A percentile compares a stretch with the other conserved stretches of the same genome.
phyloP scores from a whole-genome alignment of 2,329 filamentous ascomycete species.

The Colletotrichum sp. region DNA sequence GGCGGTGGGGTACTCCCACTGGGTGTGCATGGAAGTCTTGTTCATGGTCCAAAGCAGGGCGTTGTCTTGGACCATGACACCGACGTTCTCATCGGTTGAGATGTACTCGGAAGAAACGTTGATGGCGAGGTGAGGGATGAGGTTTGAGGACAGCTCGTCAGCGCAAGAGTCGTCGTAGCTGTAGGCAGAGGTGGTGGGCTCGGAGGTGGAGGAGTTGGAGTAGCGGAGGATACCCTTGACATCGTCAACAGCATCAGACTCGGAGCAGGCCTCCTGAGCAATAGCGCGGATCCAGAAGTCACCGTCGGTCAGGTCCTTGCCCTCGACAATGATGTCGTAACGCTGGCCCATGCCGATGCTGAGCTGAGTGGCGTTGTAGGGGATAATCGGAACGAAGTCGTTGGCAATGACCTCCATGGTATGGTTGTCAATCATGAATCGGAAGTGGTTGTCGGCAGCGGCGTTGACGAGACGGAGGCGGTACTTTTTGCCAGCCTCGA shows the following conservation, averaged over 20 bases:
- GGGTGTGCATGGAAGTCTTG: conserved; percentile 33
- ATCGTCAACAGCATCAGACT: neutral
- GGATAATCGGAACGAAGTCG: conserved; percentile 64
- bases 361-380: conserved; percentile 56
- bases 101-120: neutral
- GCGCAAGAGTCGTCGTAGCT: neutral
- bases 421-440: conserved; percentile 62
- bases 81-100: neutral
- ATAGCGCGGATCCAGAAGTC: conserved; percentile 22
- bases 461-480: conserved; percentile 54
- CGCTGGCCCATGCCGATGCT: conserved; percentile 52
- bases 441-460: conserved; percentile 47
- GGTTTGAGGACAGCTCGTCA: neutral
- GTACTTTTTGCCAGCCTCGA: conserved; percentile 47
- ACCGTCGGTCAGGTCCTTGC: conserved; percentile 26
- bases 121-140: neutral
- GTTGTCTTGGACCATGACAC: neutral
- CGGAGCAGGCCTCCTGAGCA: neutral
- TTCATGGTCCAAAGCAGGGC: conserved; percentile 18
- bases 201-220: neutral
- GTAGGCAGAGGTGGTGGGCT: neutral
- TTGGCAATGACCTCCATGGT: conserved; percentile 59
- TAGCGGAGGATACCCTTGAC: neutral
- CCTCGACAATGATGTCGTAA: neutral
- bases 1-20: conserved; percentile 35